Conservation (phyloP, 2,329 filamentous ascomycete species). For the Hymenoscyphus linearis region DNA sequence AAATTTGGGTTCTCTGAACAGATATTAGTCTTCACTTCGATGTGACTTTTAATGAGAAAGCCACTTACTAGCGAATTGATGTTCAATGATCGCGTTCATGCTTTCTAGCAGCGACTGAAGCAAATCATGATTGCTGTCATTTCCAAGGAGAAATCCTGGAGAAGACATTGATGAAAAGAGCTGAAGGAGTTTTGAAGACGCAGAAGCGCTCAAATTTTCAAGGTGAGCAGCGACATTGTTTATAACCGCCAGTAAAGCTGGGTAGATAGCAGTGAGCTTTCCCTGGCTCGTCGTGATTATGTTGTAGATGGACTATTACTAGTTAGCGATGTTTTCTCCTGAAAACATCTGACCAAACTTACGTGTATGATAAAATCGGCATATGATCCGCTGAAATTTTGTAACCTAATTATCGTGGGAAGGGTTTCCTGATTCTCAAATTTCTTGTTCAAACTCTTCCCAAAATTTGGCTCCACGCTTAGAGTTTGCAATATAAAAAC, state of each 20-base stretch:
- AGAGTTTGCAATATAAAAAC: slow-evolving; percentile 94
- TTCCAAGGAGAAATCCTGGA: slow-evolving; percentile 84
- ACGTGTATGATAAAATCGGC: slow-evolving; percentile 90
- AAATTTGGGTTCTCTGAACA: slow-evolving; percentile 67
- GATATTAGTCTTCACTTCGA: background rate
- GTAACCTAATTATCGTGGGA: slow-evolving; percentile 73
- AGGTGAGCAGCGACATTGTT: slow-evolving; percentile 88
- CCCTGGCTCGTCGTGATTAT: slow-evolving; percentile 89
- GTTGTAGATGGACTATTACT: slow-evolving; percentile 74
- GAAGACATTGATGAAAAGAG: slow-evolving; percentile 90
- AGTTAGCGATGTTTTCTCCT: slow-evolving; percentile 22
- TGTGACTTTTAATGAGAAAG: background rate
- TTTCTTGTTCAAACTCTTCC: slow-evolving; percentile 78
- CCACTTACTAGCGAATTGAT: slow-evolving; percentile 69
- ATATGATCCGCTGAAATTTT: slow-evolving; percentile 83
- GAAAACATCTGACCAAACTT: slow-evolving; percentile 33
- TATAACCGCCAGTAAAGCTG: slow-evolving; percentile 83
- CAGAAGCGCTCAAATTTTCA: slow-evolving; percentile 66
- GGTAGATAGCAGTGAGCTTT: slow-evolving; percentile 85
- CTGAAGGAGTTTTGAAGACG: slow-evolving; percentile 79
- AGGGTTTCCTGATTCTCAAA: slow-evolving; percentile 88
- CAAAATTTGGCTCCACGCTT: slow-evolving; percentile 88
- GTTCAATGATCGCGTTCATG: slow-evolving; percentile 83
- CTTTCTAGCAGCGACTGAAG: slow-evolving; percentile 80
- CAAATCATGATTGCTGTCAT: slow-evolving; percentile 82